Base-by-base conservation (phyloP, 2,329 filamentous ascomycete species). In the Fusarium tjaetaba region DNA sequence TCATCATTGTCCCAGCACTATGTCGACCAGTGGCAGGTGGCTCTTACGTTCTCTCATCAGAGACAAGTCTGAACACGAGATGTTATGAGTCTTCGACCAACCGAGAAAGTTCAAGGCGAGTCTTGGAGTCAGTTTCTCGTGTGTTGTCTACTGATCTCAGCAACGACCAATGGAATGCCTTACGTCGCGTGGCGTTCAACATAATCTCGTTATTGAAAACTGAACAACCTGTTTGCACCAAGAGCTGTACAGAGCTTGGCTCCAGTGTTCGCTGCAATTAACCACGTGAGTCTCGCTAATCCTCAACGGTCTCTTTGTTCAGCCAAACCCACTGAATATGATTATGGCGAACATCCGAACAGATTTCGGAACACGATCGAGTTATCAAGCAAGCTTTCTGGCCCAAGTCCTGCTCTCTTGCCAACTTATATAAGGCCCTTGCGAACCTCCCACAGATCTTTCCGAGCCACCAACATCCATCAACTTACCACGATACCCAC, bases 81-180 rank as follows among this genome's bases (percentile, higher is more conserved):
- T 4, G 10, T n/a, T 4, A n/a, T 49, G 42, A n/a, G 28, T 2
- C 2, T 22, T 15, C 6, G 1, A 5, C 11, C 7, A 16, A 16
- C 20, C 7, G 2, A 8, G 6, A 16, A 30, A 30, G 22, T 32
- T 4, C 15, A 45, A 49, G 46, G 7, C 0, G 3, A 9, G 11
- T 16, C 6, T 13, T 2, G 4, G 7, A 9, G 3, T 11, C 20
- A 13, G 13, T 6, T n/a, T 32, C 22, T 22, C 0, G 4, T 6
- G 14, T 18, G 4, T n/a, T n/a, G 15, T 11, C n/a, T 2, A 0
- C 1, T 0, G 16, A 18, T 2, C 22, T 2, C 28, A n/a, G 22
- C 22, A 18, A 49, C 1, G 15, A 18, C 11, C 7, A 32, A 24
- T 4, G 11, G 7, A 7, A 18, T 10, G 11, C 13, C 9, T 51